These are phyloP conservation scores for Clarkia xantiana DNA, from an alignment of 345 rosid species.

Conservation along the genomic window DNA sequence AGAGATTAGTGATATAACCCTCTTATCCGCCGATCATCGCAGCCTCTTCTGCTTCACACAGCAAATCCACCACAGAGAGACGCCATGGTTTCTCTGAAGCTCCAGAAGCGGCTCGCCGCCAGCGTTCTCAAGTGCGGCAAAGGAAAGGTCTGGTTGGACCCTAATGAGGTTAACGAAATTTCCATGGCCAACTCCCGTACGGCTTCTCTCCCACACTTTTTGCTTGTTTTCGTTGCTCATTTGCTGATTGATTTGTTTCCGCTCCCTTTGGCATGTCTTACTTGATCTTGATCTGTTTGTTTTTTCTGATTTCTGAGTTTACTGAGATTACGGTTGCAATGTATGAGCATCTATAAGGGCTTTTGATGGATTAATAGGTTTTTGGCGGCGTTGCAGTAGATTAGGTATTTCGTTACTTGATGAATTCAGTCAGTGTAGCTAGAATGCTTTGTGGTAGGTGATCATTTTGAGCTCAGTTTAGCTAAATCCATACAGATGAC, in stretches of 20 bases:
- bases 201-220: conserved; percentile 3
- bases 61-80: conserved; percentile 1
- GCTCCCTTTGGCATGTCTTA: background rate
- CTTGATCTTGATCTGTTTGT: no score
- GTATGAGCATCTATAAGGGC: no score
- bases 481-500: no score
- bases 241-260: background rate
- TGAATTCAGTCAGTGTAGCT: no score
- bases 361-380: no score
- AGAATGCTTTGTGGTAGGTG: no score
- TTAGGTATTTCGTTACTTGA: no score
- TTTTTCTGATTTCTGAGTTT: no score
- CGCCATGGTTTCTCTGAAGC: conserved; percentile 65
- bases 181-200: conserved; percentile 86
- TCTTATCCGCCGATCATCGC: background rate
- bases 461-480: no score
- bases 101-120: conserved; percentile 63
- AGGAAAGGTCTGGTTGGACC: conserved; percentile 76
- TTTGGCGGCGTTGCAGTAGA: no score
- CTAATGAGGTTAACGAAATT: conserved; percentile 65
- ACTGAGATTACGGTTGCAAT: no score
- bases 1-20: background rate
- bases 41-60: background rate
- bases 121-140: conserved; percentile 69
- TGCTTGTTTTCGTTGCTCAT: background rate